Conservation (phyloP, 257 asterid genomes). For the Jasminum sambac region DNA sequence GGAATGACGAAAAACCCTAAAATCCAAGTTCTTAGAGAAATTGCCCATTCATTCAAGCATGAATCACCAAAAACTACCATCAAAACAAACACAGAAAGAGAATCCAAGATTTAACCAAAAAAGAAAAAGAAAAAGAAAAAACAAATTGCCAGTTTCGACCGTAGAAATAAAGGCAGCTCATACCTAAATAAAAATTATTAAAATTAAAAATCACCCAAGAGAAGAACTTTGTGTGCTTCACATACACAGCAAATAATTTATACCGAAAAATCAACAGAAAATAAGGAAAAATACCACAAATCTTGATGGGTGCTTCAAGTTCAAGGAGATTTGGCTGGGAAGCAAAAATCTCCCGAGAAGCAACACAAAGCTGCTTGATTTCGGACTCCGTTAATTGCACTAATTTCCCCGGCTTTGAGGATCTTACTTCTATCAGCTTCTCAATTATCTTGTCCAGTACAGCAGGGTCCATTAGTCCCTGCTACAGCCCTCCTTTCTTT, state of each 20-base stretch:
- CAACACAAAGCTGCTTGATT: conserved; percentile 83
- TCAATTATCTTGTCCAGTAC: conserved; percentile 73
- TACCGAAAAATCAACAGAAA: not conserved
- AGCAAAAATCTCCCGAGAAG: conserved; percentile 72
- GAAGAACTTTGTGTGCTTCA: not conserved
- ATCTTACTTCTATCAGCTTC: conserved; percentile 76
- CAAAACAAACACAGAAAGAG: not conserved
- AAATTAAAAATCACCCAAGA: conserved; percentile 3
- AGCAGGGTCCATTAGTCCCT: conserved; percentile 58
- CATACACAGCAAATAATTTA: conserved; percentile 9
- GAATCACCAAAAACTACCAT: not conserved
- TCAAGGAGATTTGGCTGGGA: conserved; percentile 92
- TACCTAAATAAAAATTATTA: not conserved
- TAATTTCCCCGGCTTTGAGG: conserved; percentile 82
- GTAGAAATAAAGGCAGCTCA: conserved; percentile 11
- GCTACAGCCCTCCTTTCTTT: conserved; percentile 8
- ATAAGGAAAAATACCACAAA: conserved; percentile 57
- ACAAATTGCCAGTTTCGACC: not conserved
- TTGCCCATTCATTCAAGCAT: conserved; percentile 1
- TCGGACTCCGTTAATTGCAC: conserved; percentile 87
- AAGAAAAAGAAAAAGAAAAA: not conserved
- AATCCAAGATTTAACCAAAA: not conserved
- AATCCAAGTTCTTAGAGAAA: not conserved
- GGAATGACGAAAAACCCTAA: conserved; percentile 15
- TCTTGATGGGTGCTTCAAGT: conserved; percentile 91